A percentile compares a stretch with the other conserved stretches of the same genome.
These are phyloP conservation scores for Silene vulgaris DNA, from an alignment of 179 eudicot genomes.

Conservation along the genomic window DNA sequence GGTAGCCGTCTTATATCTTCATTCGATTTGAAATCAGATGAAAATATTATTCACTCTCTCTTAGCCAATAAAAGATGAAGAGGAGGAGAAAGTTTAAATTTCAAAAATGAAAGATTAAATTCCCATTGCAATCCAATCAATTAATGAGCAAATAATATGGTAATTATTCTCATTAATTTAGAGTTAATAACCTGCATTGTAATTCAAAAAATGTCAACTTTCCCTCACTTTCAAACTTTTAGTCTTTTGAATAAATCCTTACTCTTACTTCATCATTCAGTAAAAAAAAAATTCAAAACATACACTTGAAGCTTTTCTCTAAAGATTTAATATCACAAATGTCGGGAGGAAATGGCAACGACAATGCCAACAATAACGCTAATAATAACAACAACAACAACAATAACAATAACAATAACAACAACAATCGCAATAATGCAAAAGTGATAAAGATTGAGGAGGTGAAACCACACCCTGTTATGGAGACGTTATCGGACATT, in stretches of 20 bases:
- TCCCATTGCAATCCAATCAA: neutral
- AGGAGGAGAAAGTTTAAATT: neutral
- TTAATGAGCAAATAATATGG: neutral
- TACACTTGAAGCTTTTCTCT: neutral
- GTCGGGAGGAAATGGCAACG: neutral
- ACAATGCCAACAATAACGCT: neutral
- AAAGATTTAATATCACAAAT: neutral
- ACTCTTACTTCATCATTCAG: neutral
- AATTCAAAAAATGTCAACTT: neutral
- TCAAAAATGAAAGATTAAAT: neutral
- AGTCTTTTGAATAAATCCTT: neutral
- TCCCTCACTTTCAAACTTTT: neutral
- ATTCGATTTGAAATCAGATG: no score
- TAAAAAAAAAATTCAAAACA: neutral
- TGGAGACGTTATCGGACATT: conserved; percentile 65
- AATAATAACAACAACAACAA: neutral
- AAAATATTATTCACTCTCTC: no score
- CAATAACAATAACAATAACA: neutral
- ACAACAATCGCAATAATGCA: neutral
- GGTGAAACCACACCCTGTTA: conserved; percentile 59
- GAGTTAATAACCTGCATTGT: neutral
- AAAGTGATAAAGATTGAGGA: conserved; percentile 29
- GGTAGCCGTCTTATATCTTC: no score
- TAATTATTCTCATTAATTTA: neutral
- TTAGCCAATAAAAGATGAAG: no score